Percentiles rank a stretch among this genome's conserved stretches.
Evolutionary conservation across 2,329 filamentous ascomycete genomes (phyloP).

Genomic region (Hortaea werneckii): DNA sequence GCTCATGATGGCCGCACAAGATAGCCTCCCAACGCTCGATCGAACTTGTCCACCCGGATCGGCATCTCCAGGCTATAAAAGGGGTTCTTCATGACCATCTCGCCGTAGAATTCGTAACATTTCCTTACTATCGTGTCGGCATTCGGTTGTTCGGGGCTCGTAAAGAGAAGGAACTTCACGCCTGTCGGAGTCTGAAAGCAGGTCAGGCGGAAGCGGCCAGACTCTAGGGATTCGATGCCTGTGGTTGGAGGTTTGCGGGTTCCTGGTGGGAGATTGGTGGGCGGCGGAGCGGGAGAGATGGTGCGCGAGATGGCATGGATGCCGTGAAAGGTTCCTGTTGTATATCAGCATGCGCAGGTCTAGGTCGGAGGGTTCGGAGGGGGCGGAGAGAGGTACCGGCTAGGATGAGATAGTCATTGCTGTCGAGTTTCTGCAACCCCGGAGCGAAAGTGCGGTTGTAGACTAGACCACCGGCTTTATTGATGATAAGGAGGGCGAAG

Average conservation of each 20-base stretch:
- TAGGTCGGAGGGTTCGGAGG: neutral
- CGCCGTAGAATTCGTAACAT: conserved; percentile 89
- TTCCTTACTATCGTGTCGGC: conserved; percentile 73
- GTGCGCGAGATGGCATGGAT: conserved; percentile 56
- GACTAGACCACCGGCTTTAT: conserved; percentile 89
- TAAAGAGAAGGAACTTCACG: conserved; percentile 91
- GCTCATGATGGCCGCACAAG: conserved; percentile 21
- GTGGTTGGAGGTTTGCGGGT: conserved; percentile 47
- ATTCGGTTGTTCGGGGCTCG: conserved; percentile 78
- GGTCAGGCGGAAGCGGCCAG: conserved; percentile 86
- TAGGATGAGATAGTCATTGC: conserved; percentile 93
- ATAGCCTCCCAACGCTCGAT: conserved; percentile 47
- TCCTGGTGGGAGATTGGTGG: conserved; percentile 22
- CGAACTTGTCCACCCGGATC: conserved; percentile 88
- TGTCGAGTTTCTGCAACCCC: conserved; percentile 75
- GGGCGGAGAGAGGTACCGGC: conserved; percentile 55
- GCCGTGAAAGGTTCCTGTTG: conserved; percentile 64
- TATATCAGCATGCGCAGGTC: too few relatives aligned
- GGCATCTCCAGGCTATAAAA: conserved; percentile 99
- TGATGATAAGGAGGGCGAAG: conserved; percentile 92
- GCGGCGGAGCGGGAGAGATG: conserved; percentile 33
- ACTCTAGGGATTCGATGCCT: conserved; percentile 86
- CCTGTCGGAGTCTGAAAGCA: conserved; percentile 94
- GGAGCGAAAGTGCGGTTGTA: conserved; percentile 93
- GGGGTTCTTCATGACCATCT: conserved; percentile 99